phyloP scores from a whole-genome alignment of 805 yeast species.

The Candida dajiaensis region DNA sequence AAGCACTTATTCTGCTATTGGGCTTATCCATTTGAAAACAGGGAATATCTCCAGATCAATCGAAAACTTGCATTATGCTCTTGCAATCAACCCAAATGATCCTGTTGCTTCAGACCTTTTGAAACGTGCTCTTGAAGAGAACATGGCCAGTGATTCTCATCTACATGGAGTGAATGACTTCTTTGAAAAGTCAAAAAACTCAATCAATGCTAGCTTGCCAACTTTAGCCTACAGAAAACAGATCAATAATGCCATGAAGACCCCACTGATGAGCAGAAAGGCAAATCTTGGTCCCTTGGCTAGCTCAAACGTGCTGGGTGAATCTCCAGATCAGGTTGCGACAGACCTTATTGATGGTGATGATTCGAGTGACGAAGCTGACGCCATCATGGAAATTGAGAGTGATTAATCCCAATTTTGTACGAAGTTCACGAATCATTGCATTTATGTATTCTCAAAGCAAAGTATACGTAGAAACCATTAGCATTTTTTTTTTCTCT shows the following conservation, averaged over 20 bases:
- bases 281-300: background rate
- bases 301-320: conserved; percentile 10
- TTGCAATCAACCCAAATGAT: conserved; percentile 74
- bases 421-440: background rate
- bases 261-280: conserved; percentile 25
- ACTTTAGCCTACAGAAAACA: conserved; percentile 23
- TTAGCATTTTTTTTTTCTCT: too few species aligned
- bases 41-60: conserved; percentile 64
- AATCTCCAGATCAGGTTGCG: conserved; percentile 21
- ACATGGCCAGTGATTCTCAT: conserved; percentile 22
- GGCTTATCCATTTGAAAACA: conserved; percentile 68
- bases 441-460: background rate
- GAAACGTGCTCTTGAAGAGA: conserved; percentile 68
- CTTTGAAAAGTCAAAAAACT: conserved; percentile 22
- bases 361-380: conserved; percentile 44
- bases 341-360: conserved; percentile 24
- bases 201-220: conserved; percentile 23
- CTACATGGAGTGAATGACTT: conserved; percentile 16
- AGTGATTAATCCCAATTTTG: conserved; percentile 34
- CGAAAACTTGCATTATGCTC: conserved; percentile 70
- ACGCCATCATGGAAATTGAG: conserved; percentile 51
- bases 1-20: conserved; percentile 77
- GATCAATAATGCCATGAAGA: conserved; percentile 10
- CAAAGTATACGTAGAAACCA: too few species aligned
- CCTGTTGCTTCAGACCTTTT: conserved; percentile 80